Evolutionary conservation across 1,284 basidiomycete species (phyloP).

Genomic region (Phylloboletellus chloephorus): DNA sequence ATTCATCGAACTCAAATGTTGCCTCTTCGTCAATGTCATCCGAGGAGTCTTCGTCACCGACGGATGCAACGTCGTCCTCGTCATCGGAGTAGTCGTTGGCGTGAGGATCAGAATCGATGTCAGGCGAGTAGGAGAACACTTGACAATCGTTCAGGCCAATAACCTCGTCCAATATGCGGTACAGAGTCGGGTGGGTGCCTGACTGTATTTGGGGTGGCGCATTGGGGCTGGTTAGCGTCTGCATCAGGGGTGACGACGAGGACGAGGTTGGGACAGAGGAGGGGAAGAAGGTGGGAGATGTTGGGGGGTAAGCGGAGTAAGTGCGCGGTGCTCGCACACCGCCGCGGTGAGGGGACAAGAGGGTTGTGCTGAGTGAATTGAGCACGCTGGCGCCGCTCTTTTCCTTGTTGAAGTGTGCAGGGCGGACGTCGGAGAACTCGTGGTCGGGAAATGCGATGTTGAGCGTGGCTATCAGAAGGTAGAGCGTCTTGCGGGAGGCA

Average conservation of each 20-base stretch:
- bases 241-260: slow-evolving; percentile 54
- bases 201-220: slow-evolving; percentile 60
- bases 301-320: slow-evolving; percentile 76
- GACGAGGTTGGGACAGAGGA: slow-evolving; percentile 59
- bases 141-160: slow-evolving; percentile 91
- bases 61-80: slow-evolving; percentile 60
- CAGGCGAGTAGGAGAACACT: slow-evolving; percentile 92
- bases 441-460: slow-evolving; percentile 98
- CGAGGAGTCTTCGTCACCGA: slow-evolving; percentile 55
- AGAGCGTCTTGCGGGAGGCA: slow-evolving; percentile 81
- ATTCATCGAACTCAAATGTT: slow-evolving; percentile 72
- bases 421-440: slow-evolving; percentile 91
- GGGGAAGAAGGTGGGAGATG: slow-evolving; percentile 68
- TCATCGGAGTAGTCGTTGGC: slow-evolving; percentile 77
- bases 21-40: slow-evolving; percentile 55
- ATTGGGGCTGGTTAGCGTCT: slow-evolving; percentile 54
- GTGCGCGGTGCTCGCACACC: slow-evolving; percentile 65
- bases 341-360: slow-evolving; percentile 60
- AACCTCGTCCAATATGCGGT: slow-evolving; percentile 84
- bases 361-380: slow-evolving; percentile 74
- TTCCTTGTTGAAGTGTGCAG: slow-evolving; percentile 86
- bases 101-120: slow-evolving; percentile 93
- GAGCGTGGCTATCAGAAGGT: slow-evolving; percentile 92
- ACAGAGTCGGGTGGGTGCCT: slow-evolving; percentile 78
- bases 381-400: slow-evolving; percentile 74